Evolutionary conservation across 2,329 filamentous ascomycete genomes (phyloP).

Genomic region (Daldinia sp.): DNA sequence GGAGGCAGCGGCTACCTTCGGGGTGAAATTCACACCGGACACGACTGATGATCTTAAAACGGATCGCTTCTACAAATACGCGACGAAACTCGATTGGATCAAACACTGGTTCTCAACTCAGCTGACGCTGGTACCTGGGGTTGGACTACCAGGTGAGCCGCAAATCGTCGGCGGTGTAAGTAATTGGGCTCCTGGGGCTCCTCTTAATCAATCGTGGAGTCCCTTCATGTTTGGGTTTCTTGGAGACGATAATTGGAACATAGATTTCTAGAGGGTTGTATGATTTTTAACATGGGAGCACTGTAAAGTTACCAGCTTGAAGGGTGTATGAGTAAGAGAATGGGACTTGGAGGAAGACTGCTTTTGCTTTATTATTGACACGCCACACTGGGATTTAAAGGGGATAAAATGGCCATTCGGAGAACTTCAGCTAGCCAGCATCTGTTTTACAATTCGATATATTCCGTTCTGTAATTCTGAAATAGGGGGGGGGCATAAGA

Average conservation of each 20-base stretch:
- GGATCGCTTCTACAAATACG: slow-evolving; percentile 39
- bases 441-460: background rate
- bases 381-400: background rate
- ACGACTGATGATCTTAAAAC: slow-evolving; percentile 41
- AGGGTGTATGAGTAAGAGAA: background rate
- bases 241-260: slow-evolving; percentile 38
- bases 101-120: slow-evolving; percentile 51
- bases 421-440: background rate
- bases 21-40: slow-evolving; percentile 37
- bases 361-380: background rate
- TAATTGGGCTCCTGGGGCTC: slow-evolving; percentile 31
- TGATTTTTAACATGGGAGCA: background rate
- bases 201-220: slow-evolving; percentile 33
- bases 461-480: background rate
- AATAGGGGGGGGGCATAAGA: background rate
- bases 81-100: slow-evolving; percentile 47
- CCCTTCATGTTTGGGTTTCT: slow-evolving; percentile 41
- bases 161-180: slow-evolving; percentile 3
- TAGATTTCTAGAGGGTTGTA: slow-evolving; percentile 33
- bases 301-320: background rate
- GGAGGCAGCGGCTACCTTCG: slow-evolving; percentile 34
- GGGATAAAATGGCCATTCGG: background rate
- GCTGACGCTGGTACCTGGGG: slow-evolving; percentile 17
- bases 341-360: background rate
- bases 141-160: slow-evolving; percentile 6